phyloP scores from a whole-genome alignment of 2,329 filamentous ascomycete species.

The Apiospora phragmitis region DNA sequence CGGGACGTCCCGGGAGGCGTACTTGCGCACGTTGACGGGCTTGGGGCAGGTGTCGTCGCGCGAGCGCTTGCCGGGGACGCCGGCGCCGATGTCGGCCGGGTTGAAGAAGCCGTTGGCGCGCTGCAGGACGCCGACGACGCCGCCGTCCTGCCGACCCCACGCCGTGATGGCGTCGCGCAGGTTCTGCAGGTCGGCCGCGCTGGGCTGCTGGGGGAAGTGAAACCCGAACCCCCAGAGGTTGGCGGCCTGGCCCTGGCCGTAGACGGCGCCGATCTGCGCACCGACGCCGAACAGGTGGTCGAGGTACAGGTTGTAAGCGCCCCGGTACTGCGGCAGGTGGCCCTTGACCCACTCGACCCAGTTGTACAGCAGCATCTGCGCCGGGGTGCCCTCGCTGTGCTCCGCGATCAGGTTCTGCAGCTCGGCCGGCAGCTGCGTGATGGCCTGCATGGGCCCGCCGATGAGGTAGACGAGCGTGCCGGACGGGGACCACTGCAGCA shows the following conservation, averaged over 20 bases:
- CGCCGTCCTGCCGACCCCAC: not conserved
- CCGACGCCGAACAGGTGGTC: not conserved
- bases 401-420: too few relatives aligned
- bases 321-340: too few relatives aligned
- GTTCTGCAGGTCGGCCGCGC: not conserved
- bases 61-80: too few relatives aligned
- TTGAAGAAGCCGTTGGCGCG: conserved; percentile 13
- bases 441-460: not conserved
- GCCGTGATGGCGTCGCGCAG: not conserved
- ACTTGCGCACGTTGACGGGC: too few relatives aligned
- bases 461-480: conserved; percentile 9
- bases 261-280: too few relatives aligned
- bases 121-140: not conserved
- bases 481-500: conserved; percentile 8
- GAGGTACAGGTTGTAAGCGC: too few relatives aligned
- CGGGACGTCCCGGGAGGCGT: too few relatives aligned
- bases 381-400: too few relatives aligned
- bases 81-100: conserved; percentile 1
- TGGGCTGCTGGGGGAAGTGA: not conserved
- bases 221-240: conserved; percentile 10
- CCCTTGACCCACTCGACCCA: too few relatives aligned
- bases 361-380: too few relatives aligned
- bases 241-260: not conserved
- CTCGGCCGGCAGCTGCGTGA: too few relatives aligned
- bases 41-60: too few relatives aligned